A percentile compares a stretch with the other conserved stretches of the same genome.
phyloP scores from a whole-genome alignment of 345 rosid genomes.

The Lenwebbia sp. region DNA sequence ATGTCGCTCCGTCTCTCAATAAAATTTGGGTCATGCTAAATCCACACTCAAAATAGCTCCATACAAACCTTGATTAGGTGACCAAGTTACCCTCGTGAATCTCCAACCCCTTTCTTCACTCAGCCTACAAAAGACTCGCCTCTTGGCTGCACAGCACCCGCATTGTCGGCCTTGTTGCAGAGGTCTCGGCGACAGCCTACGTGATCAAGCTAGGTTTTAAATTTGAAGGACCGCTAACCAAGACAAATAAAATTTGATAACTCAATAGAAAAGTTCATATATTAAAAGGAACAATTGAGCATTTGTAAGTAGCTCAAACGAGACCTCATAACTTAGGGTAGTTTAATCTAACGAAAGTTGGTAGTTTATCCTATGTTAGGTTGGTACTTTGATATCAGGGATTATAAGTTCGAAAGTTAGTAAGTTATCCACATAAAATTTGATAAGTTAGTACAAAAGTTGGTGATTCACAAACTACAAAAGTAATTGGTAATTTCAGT shows the following conservation, averaged over 20 bases:
- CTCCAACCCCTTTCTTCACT: background rate
- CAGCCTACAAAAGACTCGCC: too few relatives aligned
- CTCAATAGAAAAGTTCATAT: background rate
- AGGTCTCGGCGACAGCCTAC: background rate
- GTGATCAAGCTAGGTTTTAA: background rate
- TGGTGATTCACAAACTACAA: background rate
- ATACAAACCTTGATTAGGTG: background rate
- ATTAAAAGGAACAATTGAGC: background rate
- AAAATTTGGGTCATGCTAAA: background rate
- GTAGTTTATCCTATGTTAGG: background rate
- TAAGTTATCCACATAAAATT: background rate
- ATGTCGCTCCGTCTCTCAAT: background rate
- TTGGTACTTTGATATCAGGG: background rate
- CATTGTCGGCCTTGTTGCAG: background rate
- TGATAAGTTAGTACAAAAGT: background rate
- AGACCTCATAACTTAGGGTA: background rate
- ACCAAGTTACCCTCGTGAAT: background rate
- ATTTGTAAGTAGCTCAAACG: background rate
- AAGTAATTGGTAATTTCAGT: background rate
- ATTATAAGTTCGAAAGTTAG: background rate
- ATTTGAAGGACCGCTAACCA: background rate
- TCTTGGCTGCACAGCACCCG: too few relatives aligned
- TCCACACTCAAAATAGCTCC: background rate
- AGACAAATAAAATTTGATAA: background rate
- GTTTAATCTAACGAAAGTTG: background rate